These are phyloP conservation scores for Hanseniaspora pseudoguilliermondii DNA, from an alignment of 805 yeast species.

Conservation along the genomic window DNA sequence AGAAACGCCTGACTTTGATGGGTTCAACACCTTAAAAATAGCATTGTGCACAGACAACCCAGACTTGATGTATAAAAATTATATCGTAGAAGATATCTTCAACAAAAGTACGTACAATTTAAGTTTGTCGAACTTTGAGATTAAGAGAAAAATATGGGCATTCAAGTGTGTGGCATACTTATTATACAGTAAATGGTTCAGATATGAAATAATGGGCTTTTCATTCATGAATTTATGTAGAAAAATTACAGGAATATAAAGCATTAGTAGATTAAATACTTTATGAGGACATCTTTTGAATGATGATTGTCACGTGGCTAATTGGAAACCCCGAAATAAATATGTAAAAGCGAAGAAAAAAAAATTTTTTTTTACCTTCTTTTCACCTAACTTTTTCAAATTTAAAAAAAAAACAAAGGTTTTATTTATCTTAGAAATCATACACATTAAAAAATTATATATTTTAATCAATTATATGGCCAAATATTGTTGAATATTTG, in stretches of 20 bases:
- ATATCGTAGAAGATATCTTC: not conserved
- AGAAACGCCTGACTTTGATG: not conserved
- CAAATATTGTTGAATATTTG: too few relatives aligned
- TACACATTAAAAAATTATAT: not conserved
- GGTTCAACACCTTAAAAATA: not conserved
- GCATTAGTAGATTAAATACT: not conserved
- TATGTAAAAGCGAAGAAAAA: too few relatives aligned
- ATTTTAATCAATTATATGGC: too few relatives aligned
- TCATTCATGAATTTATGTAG: not conserved
- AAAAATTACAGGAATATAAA: constrained; percentile 1
- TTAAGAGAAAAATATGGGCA: not conserved
- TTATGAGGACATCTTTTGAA: not conserved
- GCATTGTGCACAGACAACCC: constrained; percentile 13
- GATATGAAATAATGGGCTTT: not conserved
- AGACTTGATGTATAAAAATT: not conserved
- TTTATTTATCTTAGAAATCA: not conserved
- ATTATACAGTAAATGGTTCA: constrained; percentile 11
- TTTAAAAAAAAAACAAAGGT: too few relatives aligned
- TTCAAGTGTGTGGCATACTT: not conserved
- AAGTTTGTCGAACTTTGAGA: not conserved
- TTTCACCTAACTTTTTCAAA: not conserved
- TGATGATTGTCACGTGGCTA: not conserved
- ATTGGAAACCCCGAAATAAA: not conserved
- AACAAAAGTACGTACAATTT: not conserved
- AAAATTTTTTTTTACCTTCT: not conserved